Percentiles rank a stretch among this genome's conserved stretches.
These are phyloP conservation scores for Sugiyamaella grinbergsii DNA, from an alignment of 1,139 yeast species.

Conservation along the genomic window DNA sequence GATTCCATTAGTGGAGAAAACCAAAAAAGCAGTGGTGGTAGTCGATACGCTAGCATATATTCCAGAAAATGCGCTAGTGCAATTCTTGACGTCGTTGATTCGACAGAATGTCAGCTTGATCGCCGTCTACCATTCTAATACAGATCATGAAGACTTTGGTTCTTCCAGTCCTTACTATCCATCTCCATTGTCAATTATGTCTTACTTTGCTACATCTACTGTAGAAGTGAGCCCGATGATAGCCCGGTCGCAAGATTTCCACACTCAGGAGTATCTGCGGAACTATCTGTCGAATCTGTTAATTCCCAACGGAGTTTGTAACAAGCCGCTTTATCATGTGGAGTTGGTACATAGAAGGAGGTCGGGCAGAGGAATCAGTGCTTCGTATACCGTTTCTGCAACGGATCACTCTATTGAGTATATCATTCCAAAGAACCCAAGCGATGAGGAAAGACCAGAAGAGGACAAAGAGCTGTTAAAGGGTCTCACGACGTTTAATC, in stretches of 20 bases:
- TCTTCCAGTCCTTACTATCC: conserved; percentile 43
- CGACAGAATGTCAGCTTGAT: conserved; percentile 57
- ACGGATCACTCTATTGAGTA: conserved; percentile 53
- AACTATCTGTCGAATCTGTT: conserved; percentile 47
- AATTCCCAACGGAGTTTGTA: conserved; percentile 53
- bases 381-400: conserved; percentile 57
- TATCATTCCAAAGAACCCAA: conserved; percentile 40
- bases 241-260: conserved; percentile 29
- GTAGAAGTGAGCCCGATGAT: conserved; percentile 56
- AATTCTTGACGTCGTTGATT: conserved; percentile 57
- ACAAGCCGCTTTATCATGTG: conserved; percentile 51
- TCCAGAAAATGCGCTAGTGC: conserved; percentile 50
- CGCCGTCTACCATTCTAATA: conserved; percentile 57
- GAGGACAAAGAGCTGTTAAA: conserved; percentile 53
- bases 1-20: conserved; percentile 23
- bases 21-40: conserved; percentile 43
- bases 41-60: conserved; percentile 73
- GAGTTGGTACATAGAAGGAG: conserved; percentile 69
- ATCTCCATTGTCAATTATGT: conserved; percentile 56
- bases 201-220: conserved; percentile 71
- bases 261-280: conserved; percentile 56
- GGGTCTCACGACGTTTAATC: conserved; percentile 83
- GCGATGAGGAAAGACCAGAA: conserved; percentile 43
- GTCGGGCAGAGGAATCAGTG: conserved; percentile 75
- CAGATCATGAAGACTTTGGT: conserved; percentile 21